phyloP scores from a whole-genome alignment of 169 alveolate species.

The Eimeria falciformis region DNA sequence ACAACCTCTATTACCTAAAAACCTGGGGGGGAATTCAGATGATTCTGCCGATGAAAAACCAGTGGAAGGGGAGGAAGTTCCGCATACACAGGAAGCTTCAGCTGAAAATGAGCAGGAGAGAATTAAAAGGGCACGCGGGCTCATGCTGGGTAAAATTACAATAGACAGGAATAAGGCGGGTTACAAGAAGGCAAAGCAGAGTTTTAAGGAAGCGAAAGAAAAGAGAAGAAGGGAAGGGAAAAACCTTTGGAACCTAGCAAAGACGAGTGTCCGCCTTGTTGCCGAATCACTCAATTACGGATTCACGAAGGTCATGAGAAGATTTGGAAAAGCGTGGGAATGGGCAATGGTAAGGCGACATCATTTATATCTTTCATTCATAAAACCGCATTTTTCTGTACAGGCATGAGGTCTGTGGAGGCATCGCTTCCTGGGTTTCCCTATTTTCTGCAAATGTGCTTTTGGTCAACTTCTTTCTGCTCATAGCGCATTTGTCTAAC shows the following conservation, averaged over 20 bases:
- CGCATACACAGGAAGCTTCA: too few relatives aligned
- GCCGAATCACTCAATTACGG: conserved; percentile 29
- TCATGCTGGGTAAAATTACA: not conserved
- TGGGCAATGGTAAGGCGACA: conserved; percentile 30
- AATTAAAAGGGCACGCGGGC: not conserved
- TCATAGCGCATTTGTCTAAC: not conserved
- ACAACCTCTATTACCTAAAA: not conserved
- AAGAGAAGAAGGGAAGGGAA: not conserved
- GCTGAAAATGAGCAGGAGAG: too few relatives aligned
- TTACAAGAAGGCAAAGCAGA: not conserved
- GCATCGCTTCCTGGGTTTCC: not conserved
- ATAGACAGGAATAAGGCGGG: not conserved
- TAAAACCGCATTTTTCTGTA: not conserved
- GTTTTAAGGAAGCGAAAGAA: not conserved
- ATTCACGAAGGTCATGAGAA: not conserved
- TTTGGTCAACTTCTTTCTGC: not conserved
- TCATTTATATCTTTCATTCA: not conserved
- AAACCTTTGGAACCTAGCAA: not conserved
- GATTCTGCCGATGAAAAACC: too few relatives aligned
- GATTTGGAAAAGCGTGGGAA: conserved; percentile 43
- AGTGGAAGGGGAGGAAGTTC: too few relatives aligned
- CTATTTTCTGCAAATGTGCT: not conserved
- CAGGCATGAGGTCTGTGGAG: not conserved
- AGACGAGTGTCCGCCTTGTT: conserved; percentile 33
- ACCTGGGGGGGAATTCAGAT: too few relatives aligned